phyloP scores from a whole-genome alignment of 2,329 filamentous ascomycete genomes.

The Hypoxylon sp. region DNA sequence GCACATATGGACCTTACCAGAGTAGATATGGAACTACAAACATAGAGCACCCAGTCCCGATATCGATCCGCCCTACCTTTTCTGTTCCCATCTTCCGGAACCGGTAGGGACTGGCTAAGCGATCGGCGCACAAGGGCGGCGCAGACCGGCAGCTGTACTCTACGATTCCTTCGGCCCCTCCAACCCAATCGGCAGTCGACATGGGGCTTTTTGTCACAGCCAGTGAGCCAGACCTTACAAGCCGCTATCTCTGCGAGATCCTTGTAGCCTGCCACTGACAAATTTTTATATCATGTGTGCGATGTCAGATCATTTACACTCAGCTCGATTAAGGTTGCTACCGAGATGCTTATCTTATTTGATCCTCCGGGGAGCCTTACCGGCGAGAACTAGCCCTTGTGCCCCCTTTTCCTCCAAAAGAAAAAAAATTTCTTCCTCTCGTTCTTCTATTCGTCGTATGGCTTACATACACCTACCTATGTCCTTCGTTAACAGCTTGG shows the following conservation, averaged over 20 bases:
- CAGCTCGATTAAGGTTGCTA: constrained; percentile 15
- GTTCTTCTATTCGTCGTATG: constrained; percentile 1
- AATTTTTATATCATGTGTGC: constrained; percentile 1
- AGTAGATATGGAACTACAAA: neutral
- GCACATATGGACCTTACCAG: neutral
- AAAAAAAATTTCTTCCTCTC: constrained; percentile 3
- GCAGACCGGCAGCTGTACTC: constrained; percentile 7
- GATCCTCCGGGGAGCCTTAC: constrained; percentile 24
- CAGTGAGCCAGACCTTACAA: constrained; percentile 17
- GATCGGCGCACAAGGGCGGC: constrained; percentile 23
- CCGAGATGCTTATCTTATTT: constrained; percentile 28
- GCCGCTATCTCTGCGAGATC: constrained; percentile 15
- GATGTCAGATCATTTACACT: constrained; percentile 31
- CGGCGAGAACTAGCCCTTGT: constrained; percentile 7
- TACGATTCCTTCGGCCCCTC: constrained; percentile 33
- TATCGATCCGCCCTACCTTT: neutral
- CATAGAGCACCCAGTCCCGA: neutral
- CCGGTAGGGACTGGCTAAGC: neutral
- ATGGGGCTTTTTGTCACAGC: neutral
- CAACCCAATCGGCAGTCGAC: constrained; percentile 21
- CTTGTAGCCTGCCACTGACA: constrained; percentile 4
- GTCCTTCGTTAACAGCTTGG: neutral
- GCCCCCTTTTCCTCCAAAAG: constrained; percentile 7
- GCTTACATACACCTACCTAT: constrained; percentile 9
- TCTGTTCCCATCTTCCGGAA: constrained; percentile 15